Percentiles rank a stretch among this genome's conserved stretches.
These are phyloP conservation scores for Hanseniaspora lachancei DNA, from an alignment of 805 yeast species.

Conservation along the genomic window DNA sequence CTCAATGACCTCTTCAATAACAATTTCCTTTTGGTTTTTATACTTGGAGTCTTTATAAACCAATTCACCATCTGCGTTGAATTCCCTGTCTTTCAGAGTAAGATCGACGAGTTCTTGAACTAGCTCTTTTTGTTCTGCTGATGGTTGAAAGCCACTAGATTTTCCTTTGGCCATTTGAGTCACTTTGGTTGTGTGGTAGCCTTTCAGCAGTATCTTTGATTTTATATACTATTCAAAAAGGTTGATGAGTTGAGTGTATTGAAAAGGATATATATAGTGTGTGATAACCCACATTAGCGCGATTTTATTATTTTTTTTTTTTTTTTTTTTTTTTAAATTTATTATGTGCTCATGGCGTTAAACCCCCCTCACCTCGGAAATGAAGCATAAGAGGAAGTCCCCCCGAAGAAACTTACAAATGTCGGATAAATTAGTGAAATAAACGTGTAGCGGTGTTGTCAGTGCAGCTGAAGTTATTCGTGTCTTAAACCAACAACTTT, in stretches of 20 bases:
- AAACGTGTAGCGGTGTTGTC: background rate
- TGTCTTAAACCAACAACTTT: constrained; percentile 23
- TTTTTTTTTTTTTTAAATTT: too few relatives aligned
- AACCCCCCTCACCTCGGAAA: too few relatives aligned
- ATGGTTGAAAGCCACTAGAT: background rate
- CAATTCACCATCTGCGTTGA: constrained; percentile 5
- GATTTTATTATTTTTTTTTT: too few relatives aligned
- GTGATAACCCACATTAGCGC: too few relatives aligned
- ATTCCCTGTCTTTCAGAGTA: constrained; percentile 2
- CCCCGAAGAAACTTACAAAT: background rate
- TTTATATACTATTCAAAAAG: too few relatives aligned
- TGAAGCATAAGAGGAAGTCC: too few relatives aligned
- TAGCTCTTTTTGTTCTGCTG: constrained; percentile 4
- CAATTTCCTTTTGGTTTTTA: constrained; percentile 15
- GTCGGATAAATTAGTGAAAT: background rate
- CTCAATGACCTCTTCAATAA: constrained; percentile 18
- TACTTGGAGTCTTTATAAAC: constrained; percentile 7
- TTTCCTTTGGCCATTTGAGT: background rate
- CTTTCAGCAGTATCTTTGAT: background rate
- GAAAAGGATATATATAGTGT: too few relatives aligned
- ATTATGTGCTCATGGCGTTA: too few relatives aligned
- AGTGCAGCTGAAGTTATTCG: constrained; percentile 13
- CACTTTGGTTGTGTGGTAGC: background rate
- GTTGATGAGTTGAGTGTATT: too few relatives aligned
- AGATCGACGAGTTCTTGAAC: constrained; percentile 9